Base-by-base conservation (phyloP, 2,329 filamentous ascomycete genomes). In the Aspergillus flavus region DNA sequence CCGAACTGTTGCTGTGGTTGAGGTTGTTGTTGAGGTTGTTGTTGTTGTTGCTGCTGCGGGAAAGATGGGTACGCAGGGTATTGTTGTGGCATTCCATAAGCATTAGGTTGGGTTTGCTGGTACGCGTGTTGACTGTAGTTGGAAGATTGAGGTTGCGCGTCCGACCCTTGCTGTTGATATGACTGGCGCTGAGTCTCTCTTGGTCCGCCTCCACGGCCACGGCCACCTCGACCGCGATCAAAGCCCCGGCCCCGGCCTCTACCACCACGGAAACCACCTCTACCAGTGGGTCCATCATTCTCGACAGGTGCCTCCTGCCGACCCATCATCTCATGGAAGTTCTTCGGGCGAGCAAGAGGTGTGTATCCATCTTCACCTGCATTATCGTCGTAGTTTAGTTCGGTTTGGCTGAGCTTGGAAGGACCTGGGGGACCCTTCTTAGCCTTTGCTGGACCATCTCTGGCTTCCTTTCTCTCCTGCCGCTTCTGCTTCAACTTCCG, bases 371-470 rank as follows among this genome's bases (percentile, higher is more conserved):
- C 79, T 60, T 82, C 77, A n/a, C 66, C 73, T 46, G 71, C 85
- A 32, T 85, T 84, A 61, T 93, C 89, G 63, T 91, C 89, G 68
- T 92, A 92, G 71, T 86, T 87, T 46, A 91, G 80, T 39, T 83
- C 84, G 26, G 74, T 74, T 30, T 77, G 75, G 48, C 71, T 68
- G 61, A 80, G 66, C 59, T 77, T 77, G 32, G 78, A 80, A 28
- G 77, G 78, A 12, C 78, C 77, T 6, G 73, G 75, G 0, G 68
- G 68, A 19, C 71, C 72, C 64, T 73, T 73, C 64, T 75, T 79
- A 70, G 70, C 72, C 65, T 76, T 75, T 30, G 76, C 70, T 19
- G 77, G 75, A 26, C 79, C 79, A 23, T 77, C 79, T 65, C 77
- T 83, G 58, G 78, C 80, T 64, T 81, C 82, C 72, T 82, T 82